Percentiles rank a stretch among this genome's conserved stretches.
Conservation (phyloP, 164 flowering plant genomes). For the Stephania yunnanensis region DNA sequence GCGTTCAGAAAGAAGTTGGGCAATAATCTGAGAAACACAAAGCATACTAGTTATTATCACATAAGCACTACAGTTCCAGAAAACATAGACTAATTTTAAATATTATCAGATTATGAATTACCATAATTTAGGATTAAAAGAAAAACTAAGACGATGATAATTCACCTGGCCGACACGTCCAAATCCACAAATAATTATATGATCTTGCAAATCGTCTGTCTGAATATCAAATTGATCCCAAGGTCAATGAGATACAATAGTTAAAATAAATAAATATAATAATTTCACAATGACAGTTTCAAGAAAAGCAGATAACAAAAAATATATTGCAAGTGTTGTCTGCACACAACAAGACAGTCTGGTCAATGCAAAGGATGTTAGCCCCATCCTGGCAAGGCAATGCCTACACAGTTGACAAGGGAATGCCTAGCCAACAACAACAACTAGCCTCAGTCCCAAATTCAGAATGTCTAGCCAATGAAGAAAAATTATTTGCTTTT, state of each 20-base stretch:
- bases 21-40: slow-evolving; percentile 64
- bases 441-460: too few relatives aligned
- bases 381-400: too few relatives aligned
- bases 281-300: neutral
- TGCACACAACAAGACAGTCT: too few relatives aligned
- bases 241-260: slow-evolving; percentile 5
- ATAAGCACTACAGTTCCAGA: neutral
- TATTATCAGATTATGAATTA: too few relatives aligned
- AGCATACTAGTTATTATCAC: neutral
- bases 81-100: neutral
- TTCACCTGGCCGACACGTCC: slow-evolving; percentile 99
- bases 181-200: slow-evolving; percentile 98
- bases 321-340: too few relatives aligned
- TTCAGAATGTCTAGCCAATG: too few relatives aligned
- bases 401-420: too few relatives aligned
- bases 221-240: slow-evolving; percentile 33
- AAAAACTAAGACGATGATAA: neutral
- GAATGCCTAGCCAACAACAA: too few relatives aligned
- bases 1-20: slow-evolving; percentile 98
- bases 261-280: neutral
- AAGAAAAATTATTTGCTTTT: too few relatives aligned
- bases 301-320: neutral
- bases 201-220: slow-evolving; percentile 99
- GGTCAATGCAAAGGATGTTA: too few relatives aligned
- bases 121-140: too few relatives aligned